These are phyloP conservation scores for Ballota nigra DNA, from an alignment of 257 asterid genomes.

Conservation along the genomic window DNA sequence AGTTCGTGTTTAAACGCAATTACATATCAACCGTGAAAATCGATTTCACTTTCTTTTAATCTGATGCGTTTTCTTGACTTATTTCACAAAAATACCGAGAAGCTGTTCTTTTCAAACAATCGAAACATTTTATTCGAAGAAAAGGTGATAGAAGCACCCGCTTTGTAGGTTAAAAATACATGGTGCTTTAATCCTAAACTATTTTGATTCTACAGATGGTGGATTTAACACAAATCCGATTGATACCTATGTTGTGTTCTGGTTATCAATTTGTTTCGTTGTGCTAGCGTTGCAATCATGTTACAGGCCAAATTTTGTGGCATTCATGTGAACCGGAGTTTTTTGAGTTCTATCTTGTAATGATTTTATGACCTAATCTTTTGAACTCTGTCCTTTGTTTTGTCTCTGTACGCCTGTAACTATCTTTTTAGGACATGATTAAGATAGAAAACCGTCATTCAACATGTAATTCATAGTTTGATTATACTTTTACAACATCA, in stretches of 20 bases:
- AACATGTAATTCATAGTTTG: background rate
- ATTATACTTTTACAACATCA: background rate
- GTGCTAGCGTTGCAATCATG: too few relatives aligned
- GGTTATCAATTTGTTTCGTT: background rate
- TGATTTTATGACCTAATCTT: background rate
- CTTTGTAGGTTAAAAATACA: background rate
- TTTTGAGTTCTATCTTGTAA: background rate
- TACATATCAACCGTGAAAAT: background rate
- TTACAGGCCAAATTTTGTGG: too few relatives aligned
- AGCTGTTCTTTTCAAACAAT: background rate
- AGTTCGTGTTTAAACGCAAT: background rate
- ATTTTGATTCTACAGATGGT: background rate
- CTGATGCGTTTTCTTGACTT: background rate
- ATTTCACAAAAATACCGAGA: background rate
- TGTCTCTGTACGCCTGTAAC: background rate
- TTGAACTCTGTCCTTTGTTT: background rate
- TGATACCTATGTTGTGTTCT: background rate
- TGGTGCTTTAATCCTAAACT: background rate
- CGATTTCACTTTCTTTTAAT: background rate
- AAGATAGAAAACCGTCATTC: background rate
- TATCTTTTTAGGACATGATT: background rate
- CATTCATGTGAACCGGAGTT: background rate
- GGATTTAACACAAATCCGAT: background rate
- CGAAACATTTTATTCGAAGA: too few relatives aligned
- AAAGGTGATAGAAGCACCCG: too few relatives aligned